Evolutionary conservation across 257 asterid species (phyloP).

Genomic region (Solanum acaule): DNA sequence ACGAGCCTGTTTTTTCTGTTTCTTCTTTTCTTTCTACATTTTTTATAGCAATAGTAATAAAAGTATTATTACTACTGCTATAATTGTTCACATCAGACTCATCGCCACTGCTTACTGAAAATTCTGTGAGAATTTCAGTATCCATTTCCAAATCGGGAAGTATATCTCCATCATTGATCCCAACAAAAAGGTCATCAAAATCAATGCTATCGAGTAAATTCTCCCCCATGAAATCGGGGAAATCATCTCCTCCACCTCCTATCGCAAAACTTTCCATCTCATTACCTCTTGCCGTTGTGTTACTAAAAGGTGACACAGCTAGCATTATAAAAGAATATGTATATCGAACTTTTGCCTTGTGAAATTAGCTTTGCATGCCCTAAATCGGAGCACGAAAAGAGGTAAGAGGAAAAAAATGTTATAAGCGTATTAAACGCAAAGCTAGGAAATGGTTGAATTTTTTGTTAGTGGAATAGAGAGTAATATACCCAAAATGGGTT

Average conservation of each 20-base stretch:
- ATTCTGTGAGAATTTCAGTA: slow-evolving; percentile 54
- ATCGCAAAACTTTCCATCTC: slow-evolving; percentile 37
- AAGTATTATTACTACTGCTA: neutral
- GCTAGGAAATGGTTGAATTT: neutral
- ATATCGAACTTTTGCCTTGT: neutral
- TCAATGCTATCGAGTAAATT: slow-evolving; percentile 69
- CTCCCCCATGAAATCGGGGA: slow-evolving; percentile 43
- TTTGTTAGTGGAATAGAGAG: neutral
- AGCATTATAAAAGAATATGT: slow-evolving; percentile 32
- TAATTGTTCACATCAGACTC: slow-evolving; percentile 30
- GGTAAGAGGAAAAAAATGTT: neutral
- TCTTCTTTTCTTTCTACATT: slow-evolving; percentile 19
- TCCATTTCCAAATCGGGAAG: slow-evolving; percentile 86
- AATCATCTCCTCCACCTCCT: slow-evolving; percentile 34
- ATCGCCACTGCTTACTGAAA: slow-evolving; percentile 32
- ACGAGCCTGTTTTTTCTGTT: slow-evolving; percentile 6
- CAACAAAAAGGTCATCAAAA: slow-evolving; percentile 65
- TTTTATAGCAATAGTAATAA: neutral
- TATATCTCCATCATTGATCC: slow-evolving; percentile 52
- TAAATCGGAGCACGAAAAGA: neutral
- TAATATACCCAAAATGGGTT: neutral
- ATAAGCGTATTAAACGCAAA: too few relatives aligned
- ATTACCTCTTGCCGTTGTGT: slow-evolving; percentile 11
- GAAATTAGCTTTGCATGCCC: neutral
- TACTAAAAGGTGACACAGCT: slow-evolving; percentile 52